phyloP scores from a whole-genome alignment of 73 alveolate genomes.

The Paramecium tetraurelia region DNA sequence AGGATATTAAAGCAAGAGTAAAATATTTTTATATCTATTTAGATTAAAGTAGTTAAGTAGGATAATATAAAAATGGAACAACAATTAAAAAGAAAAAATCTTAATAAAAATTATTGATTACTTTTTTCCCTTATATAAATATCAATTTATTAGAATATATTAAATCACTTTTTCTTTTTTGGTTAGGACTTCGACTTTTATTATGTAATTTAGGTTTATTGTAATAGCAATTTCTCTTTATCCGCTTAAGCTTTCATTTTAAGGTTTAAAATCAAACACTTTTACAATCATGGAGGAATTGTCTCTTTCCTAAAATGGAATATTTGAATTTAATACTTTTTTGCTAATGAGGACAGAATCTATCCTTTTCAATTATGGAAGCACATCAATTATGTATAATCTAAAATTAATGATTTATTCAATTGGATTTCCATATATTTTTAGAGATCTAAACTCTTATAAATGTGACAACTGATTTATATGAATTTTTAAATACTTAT shows the following conservation, averaged over 20 bases:
- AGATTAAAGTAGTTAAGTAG: conserved; percentile 16
- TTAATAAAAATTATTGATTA: neutral
- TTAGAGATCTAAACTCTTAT: neutral
- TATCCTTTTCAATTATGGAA: conserved; percentile 2
- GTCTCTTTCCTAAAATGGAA: conserved; percentile 1
- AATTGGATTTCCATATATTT: conserved; percentile 32
- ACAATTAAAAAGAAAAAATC: neutral
- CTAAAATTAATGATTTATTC: neutral
- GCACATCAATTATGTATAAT: neutral
- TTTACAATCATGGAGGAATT: conserved; percentile 6
- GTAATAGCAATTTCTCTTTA: neutral
- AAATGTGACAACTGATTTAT: neutral
- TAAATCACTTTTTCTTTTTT: conserved; percentile 21
- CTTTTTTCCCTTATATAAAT: neutral
- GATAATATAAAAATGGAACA: conserved; percentile 37
- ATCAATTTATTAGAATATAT: neutral
- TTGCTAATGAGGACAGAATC: conserved; percentile 13
- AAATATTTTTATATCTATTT: neutral
- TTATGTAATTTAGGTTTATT: neutral
- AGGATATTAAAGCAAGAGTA: conserved; percentile 32
- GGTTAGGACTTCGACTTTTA: neutral
- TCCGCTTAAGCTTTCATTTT: neutral
- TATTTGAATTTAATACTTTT: neutral
- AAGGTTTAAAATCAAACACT: neutral
- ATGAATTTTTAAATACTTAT: neutral